Conservation (phyloP, 2,329 filamentous ascomycete species). For the Volutella citrinella region DNA sequence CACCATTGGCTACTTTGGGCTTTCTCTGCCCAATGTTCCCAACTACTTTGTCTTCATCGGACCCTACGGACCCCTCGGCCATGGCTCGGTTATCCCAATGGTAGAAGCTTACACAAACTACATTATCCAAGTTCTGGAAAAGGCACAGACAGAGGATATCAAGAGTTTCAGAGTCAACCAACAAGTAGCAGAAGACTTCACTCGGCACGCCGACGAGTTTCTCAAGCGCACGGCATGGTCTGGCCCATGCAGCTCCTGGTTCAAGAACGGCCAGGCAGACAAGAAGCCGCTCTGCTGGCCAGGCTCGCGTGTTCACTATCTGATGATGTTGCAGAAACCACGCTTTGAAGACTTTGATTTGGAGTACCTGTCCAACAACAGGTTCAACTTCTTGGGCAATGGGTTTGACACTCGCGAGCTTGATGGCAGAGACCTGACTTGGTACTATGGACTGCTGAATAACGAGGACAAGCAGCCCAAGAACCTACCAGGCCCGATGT, state of each 20-base stretch:
- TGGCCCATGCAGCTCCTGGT: slow-evolving; percentile 2
- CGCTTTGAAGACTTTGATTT: slow-evolving; percentile 3
- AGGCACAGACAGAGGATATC: slow-evolving; percentile 1
- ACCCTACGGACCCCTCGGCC: slow-evolving; percentile 1
- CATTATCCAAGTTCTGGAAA: slow-evolving; percentile 1
- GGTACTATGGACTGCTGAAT: too few relatives aligned
- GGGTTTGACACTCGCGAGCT: slow-evolving; percentile 1
- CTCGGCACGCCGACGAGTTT: neutral
- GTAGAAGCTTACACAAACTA: slow-evolving; percentile 3
- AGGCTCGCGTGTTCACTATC: neutral
- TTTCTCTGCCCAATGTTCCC: neutral
- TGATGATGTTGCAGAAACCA: neutral
- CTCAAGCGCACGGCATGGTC: slow-evolving; percentile 1
- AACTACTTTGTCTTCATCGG: slow-evolving; percentile 7
- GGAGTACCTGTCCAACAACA: neutral
- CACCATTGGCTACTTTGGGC: neutral
- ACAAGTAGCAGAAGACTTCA: neutral
- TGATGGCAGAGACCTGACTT: slow-evolving; percentile 3
- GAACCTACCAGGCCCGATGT: too few relatives aligned
- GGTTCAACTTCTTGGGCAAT: slow-evolving; percentile 3
- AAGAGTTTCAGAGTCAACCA: neutral
- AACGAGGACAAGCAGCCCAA: too few relatives aligned
- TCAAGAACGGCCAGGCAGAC: slow-evolving; percentile 2
- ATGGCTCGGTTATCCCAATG: slow-evolving; percentile 2
- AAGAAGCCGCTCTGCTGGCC: neutral